Evolutionary conservation across 306 rosid genomes (phyloP).

Genomic region (Geum urbanum): DNA sequence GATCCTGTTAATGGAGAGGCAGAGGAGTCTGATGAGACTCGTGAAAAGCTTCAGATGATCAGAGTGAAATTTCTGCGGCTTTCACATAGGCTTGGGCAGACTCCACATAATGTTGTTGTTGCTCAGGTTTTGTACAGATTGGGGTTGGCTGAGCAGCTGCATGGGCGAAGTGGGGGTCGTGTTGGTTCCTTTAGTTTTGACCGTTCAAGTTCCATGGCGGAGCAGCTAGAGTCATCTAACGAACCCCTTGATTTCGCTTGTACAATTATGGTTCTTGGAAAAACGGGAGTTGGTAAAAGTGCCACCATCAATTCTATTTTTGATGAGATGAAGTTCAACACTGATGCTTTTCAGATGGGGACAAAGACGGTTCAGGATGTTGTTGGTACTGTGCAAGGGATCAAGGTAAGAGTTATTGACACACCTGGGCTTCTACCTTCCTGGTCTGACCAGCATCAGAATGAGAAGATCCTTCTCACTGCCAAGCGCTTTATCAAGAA

Average conservation of each 20-base stretch:
- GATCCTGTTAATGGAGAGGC: constrained; percentile 67
- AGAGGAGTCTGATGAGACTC: constrained; percentile 92
- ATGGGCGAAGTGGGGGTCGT: constrained; percentile 94
- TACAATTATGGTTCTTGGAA: constrained; percentile 96
- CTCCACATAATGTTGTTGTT: constrained; percentile 99
- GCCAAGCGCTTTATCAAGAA: constrained; percentile 76
- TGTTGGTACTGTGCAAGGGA: constrained; percentile 93
- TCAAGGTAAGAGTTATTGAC: constrained; percentile 88
- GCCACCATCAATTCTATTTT: constrained; percentile 97
- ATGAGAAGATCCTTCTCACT: constrained; percentile 83
- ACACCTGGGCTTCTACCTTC: constrained; percentile 94
- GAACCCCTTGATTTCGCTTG: constrained; percentile 95
- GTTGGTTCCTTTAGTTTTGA: constrained; percentile 98
- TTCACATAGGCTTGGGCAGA: constrained; percentile 93
- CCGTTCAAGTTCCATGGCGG: constrained; percentile 99
- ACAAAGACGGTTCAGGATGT: constrained; percentile 96
- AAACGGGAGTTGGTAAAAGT: constrained; percentile 96
- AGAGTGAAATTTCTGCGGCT: constrained; percentile 90
- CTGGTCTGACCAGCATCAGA: constrained; percentile 79
- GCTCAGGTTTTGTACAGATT: constrained; percentile 95
- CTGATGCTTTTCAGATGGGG: constrained; percentile 86
- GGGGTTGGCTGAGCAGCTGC: constrained; percentile 93
- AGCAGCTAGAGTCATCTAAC: constrained; percentile 87
- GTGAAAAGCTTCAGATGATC: constrained; percentile 95
- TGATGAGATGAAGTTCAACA: constrained; percentile 80